Evolutionary conservation across 139 green algal species (phyloP), one percentile per base, ranked within the genome.

Genomic region (Ostreobium quekettii): DNA sequence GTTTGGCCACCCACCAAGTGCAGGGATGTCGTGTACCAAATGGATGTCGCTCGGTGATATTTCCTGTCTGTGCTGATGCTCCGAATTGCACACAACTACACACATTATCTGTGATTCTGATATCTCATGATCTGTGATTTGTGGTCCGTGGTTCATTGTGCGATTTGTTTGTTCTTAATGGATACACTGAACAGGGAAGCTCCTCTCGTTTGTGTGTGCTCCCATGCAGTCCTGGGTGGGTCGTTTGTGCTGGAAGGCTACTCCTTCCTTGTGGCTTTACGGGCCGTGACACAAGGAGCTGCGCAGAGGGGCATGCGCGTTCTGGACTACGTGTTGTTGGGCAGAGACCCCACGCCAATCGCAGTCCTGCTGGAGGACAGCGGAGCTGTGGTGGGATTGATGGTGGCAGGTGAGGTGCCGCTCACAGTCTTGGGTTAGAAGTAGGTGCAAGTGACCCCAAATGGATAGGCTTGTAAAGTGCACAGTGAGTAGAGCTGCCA

Each of bases 301-400:
- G 47, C 59, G 2, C 48, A 66, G 4, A 65, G 70, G n/a, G 75
- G 78, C 48, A 82, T 89, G 69, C 56, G 56, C 2, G 36, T 61
- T 4, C 56, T 75, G 64, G 33, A 79, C 6, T 95, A 90, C 70
- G 59, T 95, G 22, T 73, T 63, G 33, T 78, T 75, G 8, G 86
- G 85, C 36, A 70, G 77, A 38, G 91, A 97, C 78, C 91, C 91
- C 29, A 94, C 91, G 48, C 85, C 86, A 24, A 80, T 91, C 48
- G 89, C 89, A 3, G 87, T 97, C 32, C 76, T 97, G 79, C 71
- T 90, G 75, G 91, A 97, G 74, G 91, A 97, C 47, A 80, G 78
- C n/a, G 89, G 80, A 36, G 89, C 89, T 31, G 88, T 91, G 26
- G 60, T 75, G 6, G 89, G 89, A 3, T 79, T 93, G 4, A 30